Conservation (phyloP, 2,329 filamentous ascomycete species). For the Trematosphaeria pertusa region DNA sequence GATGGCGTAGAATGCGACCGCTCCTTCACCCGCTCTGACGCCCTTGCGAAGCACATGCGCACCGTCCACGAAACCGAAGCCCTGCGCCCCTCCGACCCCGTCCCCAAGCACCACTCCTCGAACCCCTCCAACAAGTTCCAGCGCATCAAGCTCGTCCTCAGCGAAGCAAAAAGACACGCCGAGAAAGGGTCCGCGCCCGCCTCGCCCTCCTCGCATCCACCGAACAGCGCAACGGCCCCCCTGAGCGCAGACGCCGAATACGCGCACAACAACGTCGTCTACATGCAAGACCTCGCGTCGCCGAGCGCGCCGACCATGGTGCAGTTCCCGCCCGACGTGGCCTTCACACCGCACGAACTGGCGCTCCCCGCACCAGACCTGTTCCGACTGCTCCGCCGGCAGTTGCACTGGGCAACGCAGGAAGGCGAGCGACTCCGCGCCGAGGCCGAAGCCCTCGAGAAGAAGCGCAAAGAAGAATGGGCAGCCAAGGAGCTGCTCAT, state of each 20-base stretch:
- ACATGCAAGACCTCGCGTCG: constrained; percentile 65
- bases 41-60: constrained; percentile 96
- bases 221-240: constrained; percentile 30
- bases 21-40: constrained; percentile 94
- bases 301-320: constrained; percentile 62
- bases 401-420: constrained; percentile 75
- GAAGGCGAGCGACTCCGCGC: constrained; percentile 69
- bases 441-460: constrained; percentile 72
- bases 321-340: constrained; percentile 62
- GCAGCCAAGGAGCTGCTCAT: constrained; percentile 78
- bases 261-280: constrained; percentile 64
- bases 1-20: constrained; percentile 96
- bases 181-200: constrained; percentile 44
- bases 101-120: constrained; percentile 67
- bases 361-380: constrained; percentile 70
- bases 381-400: constrained; percentile 67
- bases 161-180: constrained; percentile 39
- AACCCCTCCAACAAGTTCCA: constrained; percentile 56
- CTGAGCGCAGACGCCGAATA: constrained; percentile 45
- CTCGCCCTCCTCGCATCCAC: constrained; percentile 40
- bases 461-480: constrained; percentile 74
- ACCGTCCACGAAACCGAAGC: constrained; percentile 98
- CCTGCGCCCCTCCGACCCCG: constrained; percentile 75
- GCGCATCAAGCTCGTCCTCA: constrained; percentile 53
- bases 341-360: constrained; percentile 72